A percentile compares a stretch with the other conserved stretches of the same genome.
phyloP scores from a whole-genome alignment of 176 grass and related monocot species.

The Phragmites australis region DNA sequence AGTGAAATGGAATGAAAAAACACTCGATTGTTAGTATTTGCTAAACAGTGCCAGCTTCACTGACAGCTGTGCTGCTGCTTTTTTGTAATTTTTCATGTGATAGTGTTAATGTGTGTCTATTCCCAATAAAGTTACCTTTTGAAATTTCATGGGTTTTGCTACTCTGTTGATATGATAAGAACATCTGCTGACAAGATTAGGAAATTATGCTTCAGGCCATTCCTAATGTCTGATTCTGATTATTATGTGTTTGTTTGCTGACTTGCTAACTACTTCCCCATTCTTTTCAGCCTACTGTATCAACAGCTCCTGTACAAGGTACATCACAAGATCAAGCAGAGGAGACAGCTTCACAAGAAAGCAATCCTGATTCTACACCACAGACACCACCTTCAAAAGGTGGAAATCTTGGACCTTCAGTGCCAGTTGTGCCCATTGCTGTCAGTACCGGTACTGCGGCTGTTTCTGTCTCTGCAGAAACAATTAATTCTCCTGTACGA shows the following conservation, averaged over 20 bases:
- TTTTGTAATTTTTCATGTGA: constrained; percentile 29
- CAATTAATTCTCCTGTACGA: constrained; percentile 55
- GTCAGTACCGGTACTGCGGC: constrained; percentile 46
- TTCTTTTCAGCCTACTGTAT: constrained; percentile 56
- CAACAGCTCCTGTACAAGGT: constrained; percentile 50
- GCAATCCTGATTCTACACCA: constrained; percentile 55
- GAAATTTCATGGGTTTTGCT: constrained; percentile 18
- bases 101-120: constrained; percentile 1
- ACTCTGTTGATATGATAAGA: constrained; percentile 12
- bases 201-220: constrained; percentile 5
- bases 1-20: background rate
- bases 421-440: constrained; percentile 42
- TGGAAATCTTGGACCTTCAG: constrained; percentile 45
- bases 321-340: constrained; percentile 69
- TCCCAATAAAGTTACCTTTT: constrained; percentile 7
- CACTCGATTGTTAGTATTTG: background rate
- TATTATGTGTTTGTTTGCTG: constrained; percentile 21
- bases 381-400: constrained; percentile 76
- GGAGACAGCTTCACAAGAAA: constrained; percentile 67
- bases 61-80: constrained; percentile 16
- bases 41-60: background rate
- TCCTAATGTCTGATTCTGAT: constrained; percentile 15
- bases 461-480: constrained; percentile 41
- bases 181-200: constrained; percentile 1
- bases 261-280: constrained; percentile 18